Conservation (phyloP, 805 yeast species). For the Diddensiella transvaalensis region DNA sequence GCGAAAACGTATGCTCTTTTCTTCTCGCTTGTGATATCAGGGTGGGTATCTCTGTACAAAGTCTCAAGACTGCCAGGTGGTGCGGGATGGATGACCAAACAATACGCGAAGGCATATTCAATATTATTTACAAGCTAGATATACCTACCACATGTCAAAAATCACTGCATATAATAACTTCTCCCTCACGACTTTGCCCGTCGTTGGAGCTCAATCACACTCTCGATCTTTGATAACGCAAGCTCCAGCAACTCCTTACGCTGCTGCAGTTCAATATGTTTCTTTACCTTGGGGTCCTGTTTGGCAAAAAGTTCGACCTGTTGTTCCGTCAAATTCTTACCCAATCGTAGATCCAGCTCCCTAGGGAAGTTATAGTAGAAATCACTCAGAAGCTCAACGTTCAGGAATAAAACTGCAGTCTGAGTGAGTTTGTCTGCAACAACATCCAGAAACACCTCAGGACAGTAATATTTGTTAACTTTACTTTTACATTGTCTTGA, state of each 20-base stretch:
- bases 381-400: slow-evolving; percentile 90
- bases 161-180: not conserved
- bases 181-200: not conserved
- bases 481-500: slow-evolving; percentile 72
- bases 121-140: slow-evolving; percentile 7
- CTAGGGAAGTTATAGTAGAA: slow-evolving; percentile 96
- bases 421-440: slow-evolving; percentile 89
- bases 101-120: slow-evolving; percentile 15
- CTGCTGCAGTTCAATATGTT: slow-evolving; percentile 90
- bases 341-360: slow-evolving; percentile 76
- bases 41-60: slow-evolving; percentile 9
- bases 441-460: slow-evolving; percentile 89
- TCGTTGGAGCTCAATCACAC: slow-evolving; percentile 65
- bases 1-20: slow-evolving; percentile 7
- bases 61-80: slow-evolving; percentile 13
- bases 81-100: slow-evolving; percentile 22
- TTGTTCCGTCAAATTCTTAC: slow-evolving; percentile 58
- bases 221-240: slow-evolving; percentile 81
- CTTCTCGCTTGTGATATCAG: slow-evolving; percentile 5
- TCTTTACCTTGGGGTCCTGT: slow-evolving; percentile 86
- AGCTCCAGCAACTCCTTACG: slow-evolving; percentile 83
- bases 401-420: slow-evolving; percentile 87
- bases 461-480: slow-evolving; percentile 84
- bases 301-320: slow-evolving; percentile 88
- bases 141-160: slow-evolving; percentile 5